Conservation (phyloP, 148 eudicot genomes). For the Camellia japonica region DNA sequence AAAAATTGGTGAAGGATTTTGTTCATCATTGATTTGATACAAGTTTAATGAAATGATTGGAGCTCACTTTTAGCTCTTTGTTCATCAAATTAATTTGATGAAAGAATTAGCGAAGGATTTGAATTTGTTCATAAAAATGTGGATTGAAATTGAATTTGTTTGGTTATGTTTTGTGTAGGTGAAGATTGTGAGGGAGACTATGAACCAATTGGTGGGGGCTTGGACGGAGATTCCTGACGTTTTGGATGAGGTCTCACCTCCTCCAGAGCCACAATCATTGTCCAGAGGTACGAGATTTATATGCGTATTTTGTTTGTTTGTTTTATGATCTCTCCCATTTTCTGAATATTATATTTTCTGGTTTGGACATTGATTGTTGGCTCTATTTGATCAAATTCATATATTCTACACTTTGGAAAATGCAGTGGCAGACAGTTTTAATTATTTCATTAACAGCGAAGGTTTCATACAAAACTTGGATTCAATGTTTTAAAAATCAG, state of each 20-base stretch:
- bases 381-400: conserved; percentile 6
- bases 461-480: no score
- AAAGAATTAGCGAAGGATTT: no score
- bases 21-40: no score
- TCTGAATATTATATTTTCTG: neutral
- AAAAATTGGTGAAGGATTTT: no score
- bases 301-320: neutral
- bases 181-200: conserved; percentile 82
- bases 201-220: conserved; percentile 65
- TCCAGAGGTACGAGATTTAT: conserved; percentile 48
- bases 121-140: neutral
- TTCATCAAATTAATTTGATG: no score
- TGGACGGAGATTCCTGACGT: conserved; percentile 90
- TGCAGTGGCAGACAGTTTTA: no score
- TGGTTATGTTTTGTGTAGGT: conserved; percentile 44
- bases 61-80: no score
- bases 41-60: no score
- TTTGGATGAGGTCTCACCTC: conserved; percentile 53
- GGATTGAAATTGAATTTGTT: conserved; percentile 3
- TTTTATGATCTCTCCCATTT: neutral
- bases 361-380: neutral
- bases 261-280: conserved; percentile 50
- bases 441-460: no score
- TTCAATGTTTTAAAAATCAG: no score
- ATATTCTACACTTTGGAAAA: neutral